phyloP scores from a whole-genome alignment of 208 protist species.

The Trypanosoma vivax region DNA sequence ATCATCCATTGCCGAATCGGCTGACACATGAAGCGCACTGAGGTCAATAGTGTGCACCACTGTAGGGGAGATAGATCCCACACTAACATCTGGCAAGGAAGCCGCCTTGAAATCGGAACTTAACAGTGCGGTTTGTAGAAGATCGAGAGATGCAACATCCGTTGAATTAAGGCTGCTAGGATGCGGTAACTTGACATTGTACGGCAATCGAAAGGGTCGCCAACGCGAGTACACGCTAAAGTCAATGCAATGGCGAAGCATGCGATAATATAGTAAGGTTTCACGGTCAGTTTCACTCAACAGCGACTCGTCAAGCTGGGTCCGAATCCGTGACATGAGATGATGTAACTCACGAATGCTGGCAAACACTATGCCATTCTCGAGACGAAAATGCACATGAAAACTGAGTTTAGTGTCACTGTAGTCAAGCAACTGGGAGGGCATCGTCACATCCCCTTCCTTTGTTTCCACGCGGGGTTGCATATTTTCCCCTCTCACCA shows the following conservation, averaged over 20 bases:
- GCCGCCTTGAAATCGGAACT: constrained; percentile 7
- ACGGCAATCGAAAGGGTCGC: constrained; percentile 81
- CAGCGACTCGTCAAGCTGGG: constrained; percentile 20
- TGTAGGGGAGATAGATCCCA: constrained; percentile 20
- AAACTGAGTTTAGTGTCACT: constrained; percentile 62
- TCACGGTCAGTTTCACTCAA: not conserved
- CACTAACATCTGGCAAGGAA: constrained; percentile 17
- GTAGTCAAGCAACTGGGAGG: not conserved
- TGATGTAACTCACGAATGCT: constrained; percentile 50
- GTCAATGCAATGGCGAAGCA: constrained; percentile 59
- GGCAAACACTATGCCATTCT: constrained; percentile 26
- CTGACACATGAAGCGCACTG: not conserved
- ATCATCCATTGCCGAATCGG: constrained; percentile 15
- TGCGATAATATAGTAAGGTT: constrained; percentile 2
- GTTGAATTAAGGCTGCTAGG: constrained; percentile 3
- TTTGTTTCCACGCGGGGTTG: not conserved
- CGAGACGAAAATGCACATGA: constrained; percentile 74
- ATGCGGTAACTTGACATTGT: constrained; percentile 61
- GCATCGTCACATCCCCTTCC: constrained; percentile 5
- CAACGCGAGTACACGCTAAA: constrained; percentile 83
- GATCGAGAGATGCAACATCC: constrained; percentile 45
- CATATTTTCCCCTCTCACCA: constrained; percentile 2
- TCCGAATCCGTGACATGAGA: constrained; percentile 41
- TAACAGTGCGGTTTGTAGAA: constrained; percentile 29
- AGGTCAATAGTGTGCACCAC: constrained; percentile 23